Conservation (phyloP, 805 yeast species). For the Clavispora vitiphila region DNA sequence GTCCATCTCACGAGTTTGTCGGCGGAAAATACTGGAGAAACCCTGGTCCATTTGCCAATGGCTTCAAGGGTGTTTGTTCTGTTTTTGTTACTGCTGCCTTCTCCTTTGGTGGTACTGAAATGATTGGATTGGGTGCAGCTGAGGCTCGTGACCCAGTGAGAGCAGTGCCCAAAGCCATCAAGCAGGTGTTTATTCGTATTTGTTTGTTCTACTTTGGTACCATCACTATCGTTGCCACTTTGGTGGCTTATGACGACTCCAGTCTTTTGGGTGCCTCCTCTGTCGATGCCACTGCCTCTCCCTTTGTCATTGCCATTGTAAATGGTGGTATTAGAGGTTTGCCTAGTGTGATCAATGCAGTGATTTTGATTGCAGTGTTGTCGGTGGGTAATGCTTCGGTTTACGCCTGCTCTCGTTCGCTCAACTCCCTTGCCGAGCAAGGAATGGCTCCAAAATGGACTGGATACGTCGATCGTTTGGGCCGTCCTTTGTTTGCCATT, state of each 20-base stretch:
- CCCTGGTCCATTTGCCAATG: constrained; percentile 20
- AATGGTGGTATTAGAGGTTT: constrained; percentile 3
- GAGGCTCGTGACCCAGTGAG: constrained; percentile 2
- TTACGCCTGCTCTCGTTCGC: constrained; percentile 2
- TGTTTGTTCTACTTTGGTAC: constrained; percentile 3
- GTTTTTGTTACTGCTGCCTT: constrained; percentile 13
- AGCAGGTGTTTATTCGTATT: constrained; percentile 4
- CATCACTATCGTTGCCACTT: constrained; percentile 1
- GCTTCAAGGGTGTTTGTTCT: constrained; percentile 21
- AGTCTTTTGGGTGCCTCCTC: not conserved
- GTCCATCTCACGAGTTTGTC: constrained; percentile 17
- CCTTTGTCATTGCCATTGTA: constrained; percentile 4
- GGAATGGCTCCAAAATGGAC: constrained; percentile 5
- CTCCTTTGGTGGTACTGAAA: constrained; percentile 6
- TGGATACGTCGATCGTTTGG: constrained; percentile 2
- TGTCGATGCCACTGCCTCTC: constrained; percentile 2
- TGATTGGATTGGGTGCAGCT: constrained; percentile 6
- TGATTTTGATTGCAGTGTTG: constrained; percentile 4
- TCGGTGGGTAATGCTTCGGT: constrained; percentile 4
- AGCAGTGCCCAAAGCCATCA: constrained; percentile 4
- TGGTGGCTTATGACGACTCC: constrained; percentile 2
- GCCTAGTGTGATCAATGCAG: constrained; percentile 4
- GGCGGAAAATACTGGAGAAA: constrained; percentile 20
- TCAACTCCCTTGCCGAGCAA: constrained; percentile 1
- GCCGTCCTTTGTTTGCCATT: constrained; percentile 4